Conservation (phyloP, 805 yeast species). For the Candida sphagnicola region DNA sequence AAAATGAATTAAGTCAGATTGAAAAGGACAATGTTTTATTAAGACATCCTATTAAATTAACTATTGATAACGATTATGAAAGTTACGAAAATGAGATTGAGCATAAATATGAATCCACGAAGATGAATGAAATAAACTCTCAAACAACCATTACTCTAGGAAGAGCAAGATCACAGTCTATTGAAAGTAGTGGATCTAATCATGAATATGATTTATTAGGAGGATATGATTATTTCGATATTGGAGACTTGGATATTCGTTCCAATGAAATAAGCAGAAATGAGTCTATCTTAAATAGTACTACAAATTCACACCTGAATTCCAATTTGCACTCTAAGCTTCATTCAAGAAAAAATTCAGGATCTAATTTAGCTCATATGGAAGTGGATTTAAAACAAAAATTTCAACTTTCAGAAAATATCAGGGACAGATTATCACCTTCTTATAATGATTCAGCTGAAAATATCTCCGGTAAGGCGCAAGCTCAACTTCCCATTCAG, state of each 20-base stretch:
- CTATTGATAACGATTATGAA: constrained; percentile 12
- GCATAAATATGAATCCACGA: constrained; percentile 12
- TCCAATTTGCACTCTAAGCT: constrained; percentile 24
- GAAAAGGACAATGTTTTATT: constrained; percentile 18
- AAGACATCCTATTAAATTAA: constrained; percentile 21
- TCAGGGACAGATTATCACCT: constrained; percentile 30
- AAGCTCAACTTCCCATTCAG: neutral
- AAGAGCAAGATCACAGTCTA: constrained; percentile 1
- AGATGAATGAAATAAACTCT: constrained; percentile 2
- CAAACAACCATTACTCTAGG: neutral
- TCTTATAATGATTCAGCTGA: constrained; percentile 2
- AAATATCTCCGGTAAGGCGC: neutral
- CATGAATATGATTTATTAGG: constrained; percentile 49
- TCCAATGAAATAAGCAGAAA: constrained; percentile 34
- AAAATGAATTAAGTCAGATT: constrained; percentile 29
- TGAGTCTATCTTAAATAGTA: constrained; percentile 25
- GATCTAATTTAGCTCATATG: constrained; percentile 1
- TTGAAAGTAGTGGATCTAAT: constrained; percentile 5
- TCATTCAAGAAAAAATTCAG: constrained; percentile 28
- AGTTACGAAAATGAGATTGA: constrained; percentile 7
- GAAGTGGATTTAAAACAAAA: constrained; percentile 24
- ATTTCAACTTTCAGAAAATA: constrained; percentile 31
- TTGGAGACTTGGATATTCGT: constrained; percentile 60
- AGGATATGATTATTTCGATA: constrained; percentile 85
- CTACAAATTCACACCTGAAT: constrained; percentile 14